Evolutionary conservation across 192 early-diverging fungal species (phyloP).

Genomic region (Entomortierella lignicola): DNA sequence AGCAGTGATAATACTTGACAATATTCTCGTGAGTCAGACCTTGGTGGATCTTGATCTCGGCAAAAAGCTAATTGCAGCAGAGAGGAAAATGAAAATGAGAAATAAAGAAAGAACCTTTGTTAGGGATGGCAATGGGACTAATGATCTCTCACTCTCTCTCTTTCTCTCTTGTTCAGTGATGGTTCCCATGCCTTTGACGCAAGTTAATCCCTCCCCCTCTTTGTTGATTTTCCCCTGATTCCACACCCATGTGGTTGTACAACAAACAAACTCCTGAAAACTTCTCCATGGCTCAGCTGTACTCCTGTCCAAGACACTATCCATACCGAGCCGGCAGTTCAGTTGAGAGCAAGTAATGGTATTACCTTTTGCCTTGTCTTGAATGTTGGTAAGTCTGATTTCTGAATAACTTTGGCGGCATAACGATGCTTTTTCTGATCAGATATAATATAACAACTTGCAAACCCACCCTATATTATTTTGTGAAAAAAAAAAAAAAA

Average conservation of each 20-base stretch:
- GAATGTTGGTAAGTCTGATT: conserved; percentile 56
- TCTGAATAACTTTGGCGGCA: conserved; percentile 72
- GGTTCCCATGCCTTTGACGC: too few relatives aligned
- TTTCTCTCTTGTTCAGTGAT: too few relatives aligned
- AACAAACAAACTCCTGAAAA: too few relatives aligned
- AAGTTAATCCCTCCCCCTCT: too few relatives aligned
- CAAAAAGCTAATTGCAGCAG: conserved; percentile 61
- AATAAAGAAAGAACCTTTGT: not conserved
- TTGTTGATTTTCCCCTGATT: too few relatives aligned
- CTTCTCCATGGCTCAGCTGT: too few relatives aligned
- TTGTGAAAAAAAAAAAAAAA: not conserved
- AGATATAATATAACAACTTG: conserved; percentile 82
- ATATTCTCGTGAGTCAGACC: conserved; percentile 80
- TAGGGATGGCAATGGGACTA: too few relatives aligned
- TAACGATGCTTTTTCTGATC: conserved; percentile 59
- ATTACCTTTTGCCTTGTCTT: conserved; percentile 59
- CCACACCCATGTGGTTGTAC: too few relatives aligned
- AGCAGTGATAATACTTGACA: conserved; percentile 82
- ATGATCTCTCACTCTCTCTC: too few relatives aligned
- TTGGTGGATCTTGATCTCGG: conserved; percentile 86
- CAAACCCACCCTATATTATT: conserved; percentile 90
- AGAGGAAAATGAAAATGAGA: not conserved
- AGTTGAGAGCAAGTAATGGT: not conserved
- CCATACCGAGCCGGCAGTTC: too few relatives aligned
- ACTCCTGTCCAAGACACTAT: not conserved